Base-by-base conservation (phyloP, 2,329 filamentous ascomycete genomes). In the Alternaria viburni region DNA sequence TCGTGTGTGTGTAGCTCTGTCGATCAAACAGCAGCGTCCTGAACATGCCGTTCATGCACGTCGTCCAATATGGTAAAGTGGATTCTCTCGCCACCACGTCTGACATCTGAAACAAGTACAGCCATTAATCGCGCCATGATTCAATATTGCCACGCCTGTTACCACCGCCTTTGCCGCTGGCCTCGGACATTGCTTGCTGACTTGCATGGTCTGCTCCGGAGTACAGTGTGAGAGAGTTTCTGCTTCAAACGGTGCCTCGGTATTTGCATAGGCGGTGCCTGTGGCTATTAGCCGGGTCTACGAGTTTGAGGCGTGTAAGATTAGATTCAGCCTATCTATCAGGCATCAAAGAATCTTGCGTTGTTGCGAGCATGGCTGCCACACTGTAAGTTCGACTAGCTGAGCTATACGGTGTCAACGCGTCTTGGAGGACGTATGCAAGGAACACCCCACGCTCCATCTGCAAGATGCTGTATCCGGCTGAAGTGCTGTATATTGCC, bases 1-100 rank as follows among this genome's bases (percentile, higher is more conserved):
- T 59, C 46, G 58, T 32, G 28, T 44, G 57, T 32, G 59, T 61
- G 47, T 30, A 51, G 21, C 54, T 23, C 59, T 41, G 59, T 54
- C 59, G 59, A 62, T 62, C 59, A 62, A 52, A 62, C 59, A 25
- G 17, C 41, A 62, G 45, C 28, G 47, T 54, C 54, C 47, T 62
- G 60, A 62, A 62, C 55, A 44, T 49, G 23, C 32, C 51, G 63
- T 57, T 59, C 59, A 65, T 62, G 63, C 55, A 57, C 32, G 30
- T 58, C 54, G 50, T 61, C 54, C 41, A 32, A 62, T 47, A 19
- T 30, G 60, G 63, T 19, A 62, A 56, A 55, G 45, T 56, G 46
- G 50, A 43, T 36, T 45, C 13, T 26, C 59, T 56, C 36, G 46
- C 58, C 62, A 55, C 59, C 47, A 23, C 43, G 28, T 44, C 43